phyloP scores from a whole-genome alignment of 2,329 filamentous ascomycete species.

The Paecilomyces sp. region DNA sequence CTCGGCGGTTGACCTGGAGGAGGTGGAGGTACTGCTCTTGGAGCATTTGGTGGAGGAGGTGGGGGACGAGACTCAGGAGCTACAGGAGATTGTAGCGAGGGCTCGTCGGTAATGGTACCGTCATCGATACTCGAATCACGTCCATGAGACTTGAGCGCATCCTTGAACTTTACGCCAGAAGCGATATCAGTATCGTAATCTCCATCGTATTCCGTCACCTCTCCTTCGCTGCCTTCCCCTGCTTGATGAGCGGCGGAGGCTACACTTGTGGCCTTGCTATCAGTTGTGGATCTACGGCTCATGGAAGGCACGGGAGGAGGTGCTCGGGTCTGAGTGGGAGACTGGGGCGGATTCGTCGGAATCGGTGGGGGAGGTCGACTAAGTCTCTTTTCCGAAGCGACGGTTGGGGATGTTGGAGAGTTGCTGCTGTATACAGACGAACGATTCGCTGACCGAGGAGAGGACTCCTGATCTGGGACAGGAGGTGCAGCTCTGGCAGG shows the following conservation, averaged over 20 bases:
- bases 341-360: conserved; percentile 30
- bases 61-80: conserved; percentile 35
- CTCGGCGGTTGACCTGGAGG: conserved; percentile 55
- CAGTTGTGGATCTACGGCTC: conserved; percentile 54
- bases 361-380: conserved; percentile 38
- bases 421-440: conserved; percentile 37
- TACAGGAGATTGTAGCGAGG: conserved; percentile 42
- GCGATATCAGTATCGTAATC: conserved; percentile 98
- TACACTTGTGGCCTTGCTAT: conserved; percentile 35
- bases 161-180: conserved; percentile 87
- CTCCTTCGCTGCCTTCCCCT: conserved; percentile 62
- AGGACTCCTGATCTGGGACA: conserved; percentile 30
- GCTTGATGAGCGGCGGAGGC: conserved; percentile 39
- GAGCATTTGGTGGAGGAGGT: conserved; percentile 51
- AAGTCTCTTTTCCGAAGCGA: conserved; percentile 31
- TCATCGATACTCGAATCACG: conserved; percentile 72
- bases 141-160: conserved; percentile 76
- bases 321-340: conserved; percentile 46
- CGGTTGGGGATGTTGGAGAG: conserved; percentile 26
- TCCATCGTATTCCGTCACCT: conserved; percentile 89
- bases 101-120: conserved; percentile 50
- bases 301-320: conserved; percentile 57
- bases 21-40: conserved; percentile 57
- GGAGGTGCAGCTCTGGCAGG: conserved; percentile 43
- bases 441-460: conserved; percentile 17